Base-by-base conservation (phyloP, 2,329 filamentous ascomycete genomes). In the Blumeria hordei region DNA sequence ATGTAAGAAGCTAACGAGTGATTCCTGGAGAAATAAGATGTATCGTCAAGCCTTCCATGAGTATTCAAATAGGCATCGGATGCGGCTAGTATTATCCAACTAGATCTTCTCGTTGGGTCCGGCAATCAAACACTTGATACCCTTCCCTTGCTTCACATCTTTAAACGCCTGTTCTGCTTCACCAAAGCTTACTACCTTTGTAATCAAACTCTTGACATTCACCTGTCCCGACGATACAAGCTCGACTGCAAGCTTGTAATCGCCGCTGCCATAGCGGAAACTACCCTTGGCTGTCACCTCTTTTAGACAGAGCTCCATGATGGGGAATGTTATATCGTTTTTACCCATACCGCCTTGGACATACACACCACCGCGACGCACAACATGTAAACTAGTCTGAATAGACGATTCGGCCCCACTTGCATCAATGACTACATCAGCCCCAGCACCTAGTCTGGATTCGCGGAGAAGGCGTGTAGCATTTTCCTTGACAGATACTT, bases 261-360 rank as follows among this genome's bases (percentile, higher is more conserved):
- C 90, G 18, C 88, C 88, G 55, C 79, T 77, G 3, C 82, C 82
- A 68, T 96, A 96, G 41, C 90, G 78, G 74, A 96, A 96, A 59
- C 82, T 88, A 21, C 90, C 90, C 65, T 83, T 85, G 50, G 85
- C 75, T 10, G 81, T 93, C 54, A 94, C 73, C 72, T 96, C 90
- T 71, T 95, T 95, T 53, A 81, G 75, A 67, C 88, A 93, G 65
- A 93, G 74, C 5, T 85, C 83, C 77, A 90, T 85, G 66, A 96
- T 94, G 54, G 90, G 90, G 72, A 95, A 94, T 8, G 70, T 84
- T 67, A 95, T 88, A 64, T 94, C 85, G 41, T 79, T 69, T 66
- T 83, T 84, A 64, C 90, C 90, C 87, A 95, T 94, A 55, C 88
- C 88, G 57, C 81, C 86, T 70, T 93, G 87, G 8, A 93, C 81